phyloP scores from a whole-genome alignment of 2,329 filamentous ascomycete genomes.

The Stachybotrys elegans region DNA sequence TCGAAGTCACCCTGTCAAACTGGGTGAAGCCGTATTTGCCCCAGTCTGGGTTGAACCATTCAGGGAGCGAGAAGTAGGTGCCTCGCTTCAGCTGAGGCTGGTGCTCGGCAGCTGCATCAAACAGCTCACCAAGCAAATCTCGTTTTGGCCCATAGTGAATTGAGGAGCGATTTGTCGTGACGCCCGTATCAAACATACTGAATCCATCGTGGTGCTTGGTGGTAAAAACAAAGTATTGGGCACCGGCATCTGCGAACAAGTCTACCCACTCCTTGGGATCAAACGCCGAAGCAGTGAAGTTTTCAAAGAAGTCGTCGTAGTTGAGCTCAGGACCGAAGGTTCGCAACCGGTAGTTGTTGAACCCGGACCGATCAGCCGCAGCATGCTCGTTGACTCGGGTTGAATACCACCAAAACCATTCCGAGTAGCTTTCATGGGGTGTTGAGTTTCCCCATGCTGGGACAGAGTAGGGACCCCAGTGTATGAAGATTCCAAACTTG shows the following conservation, averaged over 20 bases:
- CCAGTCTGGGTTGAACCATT: conserved; percentile 45
- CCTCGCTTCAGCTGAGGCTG: conserved; percentile 36
- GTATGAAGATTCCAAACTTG: conserved; percentile 58
- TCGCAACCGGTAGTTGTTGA: conserved; percentile 24
- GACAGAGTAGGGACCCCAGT: conserved; percentile 53
- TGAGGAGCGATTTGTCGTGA: conserved; percentile 29
- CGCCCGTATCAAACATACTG: conserved; percentile 31
- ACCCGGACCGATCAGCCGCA: conserved; percentile 33
- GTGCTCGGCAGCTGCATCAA: conserved; percentile 25
- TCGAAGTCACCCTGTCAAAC: conserved; percentile 18
- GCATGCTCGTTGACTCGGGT: conserved; percentile 28
- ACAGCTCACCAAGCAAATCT: conserved; percentile 26
- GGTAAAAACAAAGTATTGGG: conserved; percentile 41
- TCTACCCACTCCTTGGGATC: conserved; percentile 50
- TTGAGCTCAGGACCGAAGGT: conserved; percentile 44
- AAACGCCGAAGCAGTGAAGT: conserved; percentile 45
- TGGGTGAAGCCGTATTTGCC: conserved; percentile 37
- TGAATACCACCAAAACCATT: conserved; percentile 47
- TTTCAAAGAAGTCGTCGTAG: conserved; percentile 50
- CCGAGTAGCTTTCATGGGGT: conserved; percentile 34
- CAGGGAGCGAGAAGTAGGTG: conserved; percentile 43
- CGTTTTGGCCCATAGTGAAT: conserved; percentile 32
- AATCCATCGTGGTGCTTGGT: conserved; percentile 44
- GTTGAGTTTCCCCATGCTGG: conserved; percentile 48
- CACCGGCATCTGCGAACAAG: conserved; percentile 44